phyloP scores from a whole-genome alignment of 1,284 basidiomycete species.

The Xanthoconium separans region DNA sequence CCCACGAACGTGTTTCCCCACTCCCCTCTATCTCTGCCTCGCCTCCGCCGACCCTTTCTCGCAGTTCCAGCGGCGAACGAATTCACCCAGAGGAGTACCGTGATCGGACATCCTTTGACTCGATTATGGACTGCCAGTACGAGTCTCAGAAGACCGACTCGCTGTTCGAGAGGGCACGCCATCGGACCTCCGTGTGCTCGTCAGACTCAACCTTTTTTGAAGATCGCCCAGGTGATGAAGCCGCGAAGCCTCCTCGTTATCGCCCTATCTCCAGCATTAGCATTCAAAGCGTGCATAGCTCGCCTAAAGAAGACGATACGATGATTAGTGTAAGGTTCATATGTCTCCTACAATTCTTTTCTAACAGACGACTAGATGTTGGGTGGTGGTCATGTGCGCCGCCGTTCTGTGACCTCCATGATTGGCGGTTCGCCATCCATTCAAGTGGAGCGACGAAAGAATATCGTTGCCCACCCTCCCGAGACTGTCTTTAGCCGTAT shows the following conservation, averaged over 20 bases:
- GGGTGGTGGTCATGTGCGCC: constrained; percentile 28
- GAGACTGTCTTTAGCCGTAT: constrained; percentile 30
- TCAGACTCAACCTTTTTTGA: constrained; percentile 67
- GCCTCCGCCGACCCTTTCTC: constrained; percentile 46
- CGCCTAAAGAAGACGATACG: constrained; percentile 23
- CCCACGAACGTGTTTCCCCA: constrained; percentile 55
- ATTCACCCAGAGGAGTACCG: constrained; percentile 20
- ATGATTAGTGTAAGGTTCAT: constrained; percentile 41
- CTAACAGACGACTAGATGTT: constrained; percentile 3
- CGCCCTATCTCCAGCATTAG: constrained; percentile 67
- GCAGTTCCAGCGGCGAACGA: constrained; percentile 16
- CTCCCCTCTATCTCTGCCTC: constrained; percentile 70
- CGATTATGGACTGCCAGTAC: constrained; percentile 52
- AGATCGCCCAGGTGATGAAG: constrained; percentile 35
- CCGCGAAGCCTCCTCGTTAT: constrained; percentile 44
- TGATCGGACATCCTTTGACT: constrained; percentile 53
- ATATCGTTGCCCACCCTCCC: constrained; percentile 37
- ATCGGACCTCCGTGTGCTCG: constrained; percentile 46
- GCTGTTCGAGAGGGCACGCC: constrained; percentile 62
- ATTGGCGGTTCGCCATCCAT: constrained; percentile 73
- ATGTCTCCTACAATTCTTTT: neutral
- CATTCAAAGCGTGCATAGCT: constrained; percentile 48
- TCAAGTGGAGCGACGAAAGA: constrained; percentile 61
- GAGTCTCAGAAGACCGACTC: constrained; percentile 46
- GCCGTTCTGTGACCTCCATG: constrained; percentile 57